phyloP scores from a whole-genome alignment of 257 asterid species.

The Gardenia jasminoides region DNA sequence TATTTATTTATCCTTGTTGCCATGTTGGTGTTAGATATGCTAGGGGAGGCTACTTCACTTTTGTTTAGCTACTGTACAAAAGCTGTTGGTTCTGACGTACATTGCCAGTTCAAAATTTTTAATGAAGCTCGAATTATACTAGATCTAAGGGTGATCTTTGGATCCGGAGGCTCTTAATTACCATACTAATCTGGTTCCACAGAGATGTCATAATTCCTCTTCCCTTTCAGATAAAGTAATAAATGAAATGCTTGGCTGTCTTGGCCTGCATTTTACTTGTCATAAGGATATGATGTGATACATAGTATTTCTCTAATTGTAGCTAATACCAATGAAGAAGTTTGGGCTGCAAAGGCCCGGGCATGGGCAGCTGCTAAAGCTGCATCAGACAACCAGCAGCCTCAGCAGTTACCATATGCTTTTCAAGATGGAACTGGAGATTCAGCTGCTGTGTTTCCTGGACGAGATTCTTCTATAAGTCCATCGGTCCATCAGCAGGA shows the following conservation, averaged over 20 bases:
- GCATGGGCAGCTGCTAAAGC: slow-evolving; percentile 95
- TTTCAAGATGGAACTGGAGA: slow-evolving; percentile 54
- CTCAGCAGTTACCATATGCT: slow-evolving; percentile 26
- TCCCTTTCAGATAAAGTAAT: background rate
- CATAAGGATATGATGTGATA: slow-evolving; percentile 8
- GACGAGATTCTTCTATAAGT: slow-evolving; percentile 54
- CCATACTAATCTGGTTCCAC: background rate
- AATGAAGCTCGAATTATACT: background rate
- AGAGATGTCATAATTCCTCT: background rate
- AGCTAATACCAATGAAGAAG: slow-evolving; percentile 73
- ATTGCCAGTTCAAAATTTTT: background rate
- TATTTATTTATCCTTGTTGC: background rate
- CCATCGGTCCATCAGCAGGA: slow-evolving; percentile 95
- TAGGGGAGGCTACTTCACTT: background rate
- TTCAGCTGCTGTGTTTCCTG: slow-evolving; percentile 47
- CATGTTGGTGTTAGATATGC: background rate
- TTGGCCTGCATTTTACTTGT: background rate
- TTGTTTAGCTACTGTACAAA: background rate
- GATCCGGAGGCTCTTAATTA: background rate
- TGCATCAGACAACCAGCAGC: slow-evolving; percentile 61
- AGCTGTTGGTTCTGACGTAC: background rate
- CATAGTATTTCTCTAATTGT: slow-evolving; percentile 28
- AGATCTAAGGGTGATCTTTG: background rate
- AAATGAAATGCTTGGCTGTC: background rate
- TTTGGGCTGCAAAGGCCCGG: slow-evolving; percentile 96